Evolutionary conservation across 2,329 filamentous ascomycete genomes (phyloP).

Genomic region (Pseudofabraea citricarpa): DNA sequence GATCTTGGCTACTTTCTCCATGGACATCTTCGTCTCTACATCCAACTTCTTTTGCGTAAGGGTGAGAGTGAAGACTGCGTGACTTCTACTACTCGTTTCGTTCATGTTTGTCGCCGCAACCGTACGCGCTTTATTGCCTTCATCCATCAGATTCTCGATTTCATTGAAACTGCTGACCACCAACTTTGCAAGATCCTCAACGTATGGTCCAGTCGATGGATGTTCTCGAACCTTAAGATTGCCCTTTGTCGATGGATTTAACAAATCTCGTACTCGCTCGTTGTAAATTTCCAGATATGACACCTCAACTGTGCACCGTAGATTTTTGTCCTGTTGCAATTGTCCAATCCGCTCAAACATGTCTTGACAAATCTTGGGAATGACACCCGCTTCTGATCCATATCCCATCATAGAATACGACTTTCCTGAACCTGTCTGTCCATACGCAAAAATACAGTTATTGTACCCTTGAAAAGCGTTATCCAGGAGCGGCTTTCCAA

Average conservation of each 20-base stretch:
- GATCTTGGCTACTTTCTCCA: conserved; percentile 97
- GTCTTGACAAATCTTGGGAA: conserved; percentile 92
- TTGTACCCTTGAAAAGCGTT: conserved; percentile 99
- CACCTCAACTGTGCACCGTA: conserved; percentile 91
- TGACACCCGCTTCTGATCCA: conserved; percentile 90
- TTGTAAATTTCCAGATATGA: conserved; percentile 99
- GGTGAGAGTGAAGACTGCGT: conserved; percentile 95
- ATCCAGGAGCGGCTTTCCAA: conserved; percentile 86
- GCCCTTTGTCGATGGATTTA: conserved; percentile 93
- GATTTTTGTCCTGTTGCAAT: conserved; percentile 67
- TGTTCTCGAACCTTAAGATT: conserved; percentile 97
- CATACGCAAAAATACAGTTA: conserved; percentile 99
- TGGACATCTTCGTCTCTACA: conserved; percentile 89
- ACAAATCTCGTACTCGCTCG: conserved; percentile 88
- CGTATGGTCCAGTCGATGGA: conserved; percentile 94
- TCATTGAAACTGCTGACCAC: conserved; percentile 90
- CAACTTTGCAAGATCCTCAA: conserved; percentile 94
- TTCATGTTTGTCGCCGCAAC: conserved; percentile 99
- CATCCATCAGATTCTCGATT: conserved; percentile 97
- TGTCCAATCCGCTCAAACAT: conserved; percentile 86
- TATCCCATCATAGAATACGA: conserved; percentile 99
- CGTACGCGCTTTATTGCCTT: conserved; percentile 97
- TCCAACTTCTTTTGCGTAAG: conserved; percentile 92
- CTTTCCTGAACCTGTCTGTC: conserved; percentile 96
- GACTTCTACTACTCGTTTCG: conserved; percentile 96